Conservation (phyloP, 495 filamentous ascomycete genomes). For the Immersiella caudata region DNA sequence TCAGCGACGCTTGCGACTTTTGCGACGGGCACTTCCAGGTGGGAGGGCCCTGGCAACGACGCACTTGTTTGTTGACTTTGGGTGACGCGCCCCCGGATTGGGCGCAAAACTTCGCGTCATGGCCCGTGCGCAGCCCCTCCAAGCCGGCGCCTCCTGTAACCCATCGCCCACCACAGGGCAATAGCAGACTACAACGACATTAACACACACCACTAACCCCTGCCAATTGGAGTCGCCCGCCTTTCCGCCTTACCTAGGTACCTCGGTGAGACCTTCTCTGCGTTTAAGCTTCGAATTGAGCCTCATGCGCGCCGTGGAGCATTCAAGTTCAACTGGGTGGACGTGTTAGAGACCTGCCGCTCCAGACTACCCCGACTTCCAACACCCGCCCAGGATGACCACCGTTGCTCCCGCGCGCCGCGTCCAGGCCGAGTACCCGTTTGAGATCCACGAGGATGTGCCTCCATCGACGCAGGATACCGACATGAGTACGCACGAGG, state of each 20-base stretch:
- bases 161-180: not conserved
- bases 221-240: slow-evolving; percentile 20
- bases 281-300: not conserved
- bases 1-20: slow-evolving; percentile 6
- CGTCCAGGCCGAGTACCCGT: slow-evolving; percentile 33
- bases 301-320: not conserved
- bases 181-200: not conserved
- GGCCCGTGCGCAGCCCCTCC: slow-evolving; percentile 33
- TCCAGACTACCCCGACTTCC: not conserved
- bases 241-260: not conserved
- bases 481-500: slow-evolving; percentile 38
- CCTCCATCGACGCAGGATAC: slow-evolving; percentile 39
- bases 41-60: slow-evolving; percentile 46
- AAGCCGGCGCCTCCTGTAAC: not conserved
- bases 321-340: not conserved
- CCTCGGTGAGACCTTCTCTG: not conserved
- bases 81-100: slow-evolving; percentile 18
- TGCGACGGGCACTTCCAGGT: slow-evolving; percentile 3
- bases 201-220: not conserved
- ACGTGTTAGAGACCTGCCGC: not conserved
- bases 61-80: slow-evolving; percentile 47
- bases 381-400: slow-evolving; percentile 14
- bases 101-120: slow-evolving; percentile 27
- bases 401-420: slow-evolving; percentile 25
- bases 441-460: slow-evolving; percentile 47